Evolutionary conservation across 2,329 filamentous ascomycete genomes (phyloP).

Genomic region (Fonsecaea erecta): DNA sequence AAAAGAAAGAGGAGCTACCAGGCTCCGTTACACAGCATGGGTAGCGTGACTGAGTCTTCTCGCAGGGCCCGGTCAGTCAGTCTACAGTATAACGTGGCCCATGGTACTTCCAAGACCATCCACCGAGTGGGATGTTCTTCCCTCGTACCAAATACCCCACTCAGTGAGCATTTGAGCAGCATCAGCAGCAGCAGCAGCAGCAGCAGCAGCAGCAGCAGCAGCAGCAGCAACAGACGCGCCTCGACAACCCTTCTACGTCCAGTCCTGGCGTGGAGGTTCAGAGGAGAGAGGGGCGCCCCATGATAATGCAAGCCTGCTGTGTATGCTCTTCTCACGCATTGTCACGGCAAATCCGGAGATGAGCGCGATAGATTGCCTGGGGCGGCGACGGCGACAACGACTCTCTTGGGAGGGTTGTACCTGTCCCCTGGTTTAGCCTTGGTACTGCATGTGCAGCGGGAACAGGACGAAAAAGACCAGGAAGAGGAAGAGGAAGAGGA

Average conservation of each 20-base stretch:
- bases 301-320: constrained; percentile 9
- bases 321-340: not conserved
- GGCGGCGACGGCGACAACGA: constrained; percentile 1
- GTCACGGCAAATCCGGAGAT: constrained; percentile 11
- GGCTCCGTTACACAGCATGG: constrained; percentile 4
- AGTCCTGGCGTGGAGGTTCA: not conserved
- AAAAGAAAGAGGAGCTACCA: too few species aligned
- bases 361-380: constrained; percentile 16
- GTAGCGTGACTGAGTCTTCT: constrained; percentile 19
- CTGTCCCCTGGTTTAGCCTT: not conserved
- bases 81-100: not conserved
- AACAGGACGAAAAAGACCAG: not conserved
- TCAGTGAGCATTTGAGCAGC: too few species aligned
- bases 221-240: not conserved
- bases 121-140: not conserved
- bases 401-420: not conserved
- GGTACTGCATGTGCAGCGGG: not conserved
- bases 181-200: too few species aligned
- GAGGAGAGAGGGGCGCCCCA: not conserved
- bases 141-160: not conserved
- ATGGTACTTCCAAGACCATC: not conserved
- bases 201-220: too few species aligned
- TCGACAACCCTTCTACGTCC: not conserved
- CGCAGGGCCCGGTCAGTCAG: not conserved
- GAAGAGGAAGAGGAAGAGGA: not conserved